Percentiles rank a stretch among this genome's conserved stretches.
phyloP scores from a whole-genome alignment of 2,329 filamentous ascomycete genomes.

The Neonectria hederae region DNA sequence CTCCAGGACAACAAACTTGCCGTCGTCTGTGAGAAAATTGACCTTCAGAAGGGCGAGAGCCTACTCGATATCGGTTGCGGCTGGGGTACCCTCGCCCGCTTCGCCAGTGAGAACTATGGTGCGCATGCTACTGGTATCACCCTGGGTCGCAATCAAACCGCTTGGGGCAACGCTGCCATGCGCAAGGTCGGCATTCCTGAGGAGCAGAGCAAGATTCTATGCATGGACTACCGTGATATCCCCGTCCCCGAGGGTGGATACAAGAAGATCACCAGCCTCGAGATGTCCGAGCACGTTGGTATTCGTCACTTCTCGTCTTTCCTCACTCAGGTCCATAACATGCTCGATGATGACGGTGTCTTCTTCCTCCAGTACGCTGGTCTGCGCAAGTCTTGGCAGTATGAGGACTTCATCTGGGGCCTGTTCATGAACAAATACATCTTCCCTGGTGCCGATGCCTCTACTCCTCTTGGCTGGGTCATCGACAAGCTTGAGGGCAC shows the following conservation, averaged over 20 bases:
- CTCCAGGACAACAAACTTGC: constrained; percentile 98
- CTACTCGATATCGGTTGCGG: constrained; percentile 97
- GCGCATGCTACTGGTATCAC: constrained; percentile 89
- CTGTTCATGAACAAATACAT: constrained; percentile 99
- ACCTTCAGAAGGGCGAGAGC: constrained; percentile 79
- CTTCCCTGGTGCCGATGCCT: constrained; percentile 96
- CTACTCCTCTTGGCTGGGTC: constrained; percentile 89
- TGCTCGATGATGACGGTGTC: constrained; percentile 95
- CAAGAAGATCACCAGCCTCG: constrained; percentile 95
- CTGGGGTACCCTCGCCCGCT: constrained; percentile 96
- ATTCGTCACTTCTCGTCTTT: constrained; percentile 87
- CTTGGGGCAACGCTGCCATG: constrained; percentile 93
- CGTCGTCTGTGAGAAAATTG: constrained; percentile 95
- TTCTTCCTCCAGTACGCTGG: constrained; percentile 98
- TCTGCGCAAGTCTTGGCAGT: constrained; percentile 94
- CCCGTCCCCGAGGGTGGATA: constrained; percentile 75
- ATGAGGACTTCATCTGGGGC: constrained; percentile 97
- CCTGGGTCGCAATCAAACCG: constrained; percentile 94
- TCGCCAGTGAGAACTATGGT: constrained; percentile 91
- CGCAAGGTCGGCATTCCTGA: constrained; percentile 84
- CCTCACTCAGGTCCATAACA: constrained; percentile 87
- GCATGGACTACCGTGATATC: constrained; percentile 97
- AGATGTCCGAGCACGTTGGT: constrained; percentile 99
- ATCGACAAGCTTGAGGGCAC: constrained; percentile 83
- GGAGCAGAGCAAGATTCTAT: constrained; percentile 89